Conservation (phyloP, 129 eudicot genomes). For the Apium graveolens region DNA sequence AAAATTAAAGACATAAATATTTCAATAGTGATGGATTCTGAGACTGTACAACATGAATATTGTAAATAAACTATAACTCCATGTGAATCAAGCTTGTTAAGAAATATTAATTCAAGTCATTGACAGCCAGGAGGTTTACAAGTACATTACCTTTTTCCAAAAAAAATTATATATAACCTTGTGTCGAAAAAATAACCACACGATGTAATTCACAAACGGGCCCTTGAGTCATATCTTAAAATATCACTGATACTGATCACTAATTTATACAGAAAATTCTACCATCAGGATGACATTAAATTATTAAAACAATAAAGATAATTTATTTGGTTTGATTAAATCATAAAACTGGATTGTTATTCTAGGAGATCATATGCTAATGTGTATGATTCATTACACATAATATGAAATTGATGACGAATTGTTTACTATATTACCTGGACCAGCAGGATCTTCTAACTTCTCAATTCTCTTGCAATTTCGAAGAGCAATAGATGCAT, state of each 20-base stretch:
- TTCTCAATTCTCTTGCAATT: conserved; percentile 98
- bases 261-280: neutral
- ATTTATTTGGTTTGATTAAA: neutral
- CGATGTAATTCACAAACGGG: neutral
- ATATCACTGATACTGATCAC: neutral
- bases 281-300: neutral
- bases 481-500: conserved; percentile 86
- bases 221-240: neutral
- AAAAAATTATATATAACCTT: neutral
- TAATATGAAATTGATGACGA: neutral
- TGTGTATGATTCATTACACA: neutral
- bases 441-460: conserved; percentile 82
- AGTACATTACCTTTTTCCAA: neutral
- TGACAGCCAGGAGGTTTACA: neutral
- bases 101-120: neutral
- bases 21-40: neutral
- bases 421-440: conserved; percentile 40
- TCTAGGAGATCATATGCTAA: neutral
- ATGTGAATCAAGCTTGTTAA: neutral
- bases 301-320: neutral
- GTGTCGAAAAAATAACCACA: neutral
- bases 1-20: neutral
- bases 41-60: neutral
- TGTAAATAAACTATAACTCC: no score
- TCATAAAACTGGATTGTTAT: neutral